Conservation (phyloP, 495 filamentous ascomycete genomes). For the Penicillium dipodomyicola region DNA sequence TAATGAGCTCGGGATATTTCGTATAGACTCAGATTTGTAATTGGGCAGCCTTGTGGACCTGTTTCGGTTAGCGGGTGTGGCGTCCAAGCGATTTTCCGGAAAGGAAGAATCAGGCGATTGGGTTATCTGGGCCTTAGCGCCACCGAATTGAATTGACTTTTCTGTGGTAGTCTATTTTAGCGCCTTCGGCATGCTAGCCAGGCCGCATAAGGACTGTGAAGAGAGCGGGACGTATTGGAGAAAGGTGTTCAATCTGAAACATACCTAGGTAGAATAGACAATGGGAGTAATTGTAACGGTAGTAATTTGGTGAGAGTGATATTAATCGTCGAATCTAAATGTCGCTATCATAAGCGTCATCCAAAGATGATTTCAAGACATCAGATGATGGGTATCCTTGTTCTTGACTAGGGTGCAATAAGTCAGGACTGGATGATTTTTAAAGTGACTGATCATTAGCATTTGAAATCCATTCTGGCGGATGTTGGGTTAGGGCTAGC, state of each 20-base stretch:
- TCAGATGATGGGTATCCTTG: slow-evolving; percentile 7
- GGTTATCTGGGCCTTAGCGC: slow-evolving; percentile 7
- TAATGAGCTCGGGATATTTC: background rate
- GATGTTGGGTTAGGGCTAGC: slow-evolving; percentile 5
- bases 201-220: background rate
- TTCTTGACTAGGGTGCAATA: background rate
- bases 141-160: background rate
- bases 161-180: background rate
- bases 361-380: background rate
- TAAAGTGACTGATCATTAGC: slow-evolving; percentile 7
- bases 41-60: background rate
- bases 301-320: background rate
- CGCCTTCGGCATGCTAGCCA: background rate
- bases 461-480: background rate
- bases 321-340: background rate
- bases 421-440: background rate
- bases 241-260: background rate
- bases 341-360: slow-evolving; percentile 1
- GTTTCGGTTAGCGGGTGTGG: slow-evolving; percentile 18
- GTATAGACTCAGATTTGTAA: slow-evolving; percentile 1
- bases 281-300: background rate
- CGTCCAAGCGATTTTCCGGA: slow-evolving; percentile 10
- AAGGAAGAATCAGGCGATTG: slow-evolving; percentile 20
- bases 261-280: background rate
- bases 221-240: background rate